Conservation (phyloP, 352 stramenopile species). For the Phytophthora aleatoria region DNA sequence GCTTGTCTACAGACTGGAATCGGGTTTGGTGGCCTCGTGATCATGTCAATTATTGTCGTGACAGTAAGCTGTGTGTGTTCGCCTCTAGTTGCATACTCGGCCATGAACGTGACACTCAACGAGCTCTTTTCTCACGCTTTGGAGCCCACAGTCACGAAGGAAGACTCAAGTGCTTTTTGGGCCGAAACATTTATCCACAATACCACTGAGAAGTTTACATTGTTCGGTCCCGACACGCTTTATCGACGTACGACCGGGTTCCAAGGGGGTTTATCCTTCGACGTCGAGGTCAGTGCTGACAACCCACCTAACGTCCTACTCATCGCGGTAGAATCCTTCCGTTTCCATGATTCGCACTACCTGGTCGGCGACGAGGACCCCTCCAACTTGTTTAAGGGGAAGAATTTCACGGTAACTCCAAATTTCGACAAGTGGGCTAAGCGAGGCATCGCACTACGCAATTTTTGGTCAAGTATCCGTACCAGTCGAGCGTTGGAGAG, state of each 20-base stretch:
- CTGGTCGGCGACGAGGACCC: conserved; percentile 45
- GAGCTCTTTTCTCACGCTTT: conserved; percentile 29
- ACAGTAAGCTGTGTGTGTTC: conserved; percentile 13
- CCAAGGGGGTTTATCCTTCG: conserved; percentile 41
- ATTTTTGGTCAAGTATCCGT: conserved; percentile 59
- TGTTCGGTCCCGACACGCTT: conserved; percentile 42
- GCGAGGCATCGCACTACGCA: conserved; percentile 49
- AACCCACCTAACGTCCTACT: conserved; percentile 53
- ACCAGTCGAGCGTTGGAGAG: conserved; percentile 58
- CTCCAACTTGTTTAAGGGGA: conserved; percentile 35
- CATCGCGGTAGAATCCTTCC: conserved; percentile 58
- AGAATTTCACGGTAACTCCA: conserved; percentile 37
- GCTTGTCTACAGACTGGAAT: neutral
- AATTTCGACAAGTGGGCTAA: conserved; percentile 56
- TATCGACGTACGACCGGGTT: conserved; percentile 47
- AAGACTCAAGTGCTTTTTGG: conserved; percentile 5
- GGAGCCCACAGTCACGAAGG: conserved; percentile 5
- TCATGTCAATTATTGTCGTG: conserved; percentile 2
- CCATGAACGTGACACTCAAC: conserved; percentile 42
- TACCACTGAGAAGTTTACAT: conserved; percentile 42
- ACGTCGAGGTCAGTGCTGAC: conserved; percentile 38
- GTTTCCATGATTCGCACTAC: conserved; percentile 56
- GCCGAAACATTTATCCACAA: conserved; percentile 35
- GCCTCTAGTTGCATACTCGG: conserved; percentile 33
- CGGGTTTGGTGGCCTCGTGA: no score